Base-by-base conservation (phyloP, 1,139 yeast species). In the Yamadazyma dendronema region DNA sequence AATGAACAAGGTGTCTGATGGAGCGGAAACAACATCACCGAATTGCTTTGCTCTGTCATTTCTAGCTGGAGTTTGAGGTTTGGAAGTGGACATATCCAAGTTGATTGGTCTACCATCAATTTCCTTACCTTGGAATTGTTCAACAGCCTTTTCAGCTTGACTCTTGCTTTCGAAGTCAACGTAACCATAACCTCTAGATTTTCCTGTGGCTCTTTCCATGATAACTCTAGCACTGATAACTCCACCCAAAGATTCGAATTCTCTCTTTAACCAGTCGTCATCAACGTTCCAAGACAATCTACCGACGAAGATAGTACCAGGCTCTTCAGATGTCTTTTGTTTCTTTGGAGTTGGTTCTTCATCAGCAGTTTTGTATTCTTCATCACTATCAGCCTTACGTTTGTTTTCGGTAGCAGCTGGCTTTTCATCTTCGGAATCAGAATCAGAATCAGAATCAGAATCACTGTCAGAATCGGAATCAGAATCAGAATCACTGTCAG, bases 131-230 rank as follows among this genome's bases (percentile, higher is more conserved):
- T 89, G 95, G 79, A 74, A 77, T 62, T 83, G 87, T 46, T 72
- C 72, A 48, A 90, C 69, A n/a, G 98, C 97, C 66, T 82, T 82
- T 64, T 87, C 90, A 49, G 97, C 98, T 44, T 72, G 74, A 30
- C 78, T 76, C 56, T 79, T 79, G 54, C 75, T 66, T 54, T 81
- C 88, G 59, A 92, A 92, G 63, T 92, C 98, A 65, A 92, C 96
- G 70, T 92, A 92, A 57, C 98, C 98, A 75, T 85, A 92, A 62
- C 98, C 98, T 77, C 94, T 84, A 39, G 96, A 87, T 70, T 87
- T 86, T 54, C 96, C 96, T 41, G 94, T 76, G 49, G 82, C 85
- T 71, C 94, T 84, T 68, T 92, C 97, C 69, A 83, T 81, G 60
- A 92, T 86, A 52, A 92, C 96, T 72, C 98, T 84, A 49, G 97